A percentile compares a stretch with the other conserved stretches of the same genome.
Conservation (phyloP, 2,329 filamentous ascomycete species). For the Penicillium sp. region DNA sequence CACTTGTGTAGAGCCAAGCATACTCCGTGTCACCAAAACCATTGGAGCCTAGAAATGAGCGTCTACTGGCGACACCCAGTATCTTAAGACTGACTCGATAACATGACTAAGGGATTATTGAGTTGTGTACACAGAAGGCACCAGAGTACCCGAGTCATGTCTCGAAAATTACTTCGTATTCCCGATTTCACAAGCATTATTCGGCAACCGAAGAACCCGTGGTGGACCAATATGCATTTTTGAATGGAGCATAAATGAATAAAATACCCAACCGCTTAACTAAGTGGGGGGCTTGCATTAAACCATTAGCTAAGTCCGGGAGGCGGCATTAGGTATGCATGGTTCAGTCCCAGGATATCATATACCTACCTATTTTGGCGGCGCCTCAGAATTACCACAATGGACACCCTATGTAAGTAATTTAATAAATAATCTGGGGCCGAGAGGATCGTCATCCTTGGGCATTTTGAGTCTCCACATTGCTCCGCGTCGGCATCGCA, state of each 20-base stretch:
- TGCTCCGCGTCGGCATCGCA: neutral
- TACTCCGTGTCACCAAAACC: too few species aligned
- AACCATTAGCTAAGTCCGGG: too few species aligned
- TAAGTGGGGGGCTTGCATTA: too few species aligned
- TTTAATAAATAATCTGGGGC: neutral
- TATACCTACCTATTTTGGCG: too few species aligned
- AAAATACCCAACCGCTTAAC: neutral
- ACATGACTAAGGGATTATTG: too few species aligned
- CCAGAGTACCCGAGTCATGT: too few species aligned
- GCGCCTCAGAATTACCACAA: neutral
- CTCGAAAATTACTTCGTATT: neutral
- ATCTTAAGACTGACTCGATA: too few species aligned
- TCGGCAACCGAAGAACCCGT: neutral
- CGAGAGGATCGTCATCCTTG: neutral
- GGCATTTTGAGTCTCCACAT: neutral
- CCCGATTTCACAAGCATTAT: neutral
- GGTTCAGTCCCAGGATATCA: too few species aligned
- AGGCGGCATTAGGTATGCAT: too few species aligned
- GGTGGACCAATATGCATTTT: too few species aligned
- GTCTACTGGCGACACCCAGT: neutral
- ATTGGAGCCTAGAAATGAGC: neutral
- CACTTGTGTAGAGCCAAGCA: neutral
- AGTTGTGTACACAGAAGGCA: too few species aligned
- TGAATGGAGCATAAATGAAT: neutral
- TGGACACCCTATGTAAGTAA: neutral